These are phyloP conservation scores for Cucumis melo DNA, from an alignment of 306 rosid genomes.

Conservation along the genomic window DNA sequence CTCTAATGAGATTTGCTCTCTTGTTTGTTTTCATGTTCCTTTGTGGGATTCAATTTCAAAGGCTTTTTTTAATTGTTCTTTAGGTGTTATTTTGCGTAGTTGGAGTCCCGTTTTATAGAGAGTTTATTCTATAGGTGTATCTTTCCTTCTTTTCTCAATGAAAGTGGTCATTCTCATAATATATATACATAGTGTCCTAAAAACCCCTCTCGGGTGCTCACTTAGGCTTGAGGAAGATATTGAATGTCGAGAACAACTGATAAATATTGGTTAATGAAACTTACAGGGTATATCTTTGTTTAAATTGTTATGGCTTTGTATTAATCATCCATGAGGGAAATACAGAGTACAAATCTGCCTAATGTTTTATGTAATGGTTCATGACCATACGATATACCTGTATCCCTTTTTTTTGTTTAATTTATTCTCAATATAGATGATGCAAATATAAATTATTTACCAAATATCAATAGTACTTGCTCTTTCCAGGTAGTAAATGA, in stretches of 20 bases:
- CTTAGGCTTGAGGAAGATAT: background rate
- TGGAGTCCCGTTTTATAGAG: too few species aligned
- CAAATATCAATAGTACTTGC: background rate
- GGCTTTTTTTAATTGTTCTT: too few species aligned
- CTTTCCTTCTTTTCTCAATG: too few species aligned
- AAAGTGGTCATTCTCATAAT: too few species aligned
- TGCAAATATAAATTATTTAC: background rate
- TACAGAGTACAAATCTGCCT: background rate
- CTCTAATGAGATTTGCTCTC: too few species aligned
- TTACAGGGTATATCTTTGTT: background rate
- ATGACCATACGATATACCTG: background rate
- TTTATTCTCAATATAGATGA: background rate
- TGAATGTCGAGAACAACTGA: background rate
- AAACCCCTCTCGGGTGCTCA: too few species aligned
- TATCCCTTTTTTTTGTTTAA: background rate
- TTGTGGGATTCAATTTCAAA: too few species aligned
- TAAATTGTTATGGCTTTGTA: background rate
- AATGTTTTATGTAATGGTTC: background rate
- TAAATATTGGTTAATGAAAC: background rate
- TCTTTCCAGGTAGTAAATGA: conserved; percentile 42
- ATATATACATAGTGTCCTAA: too few species aligned
- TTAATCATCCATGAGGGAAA: background rate
- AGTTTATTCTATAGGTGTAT: too few species aligned
- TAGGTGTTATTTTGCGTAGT: too few species aligned
- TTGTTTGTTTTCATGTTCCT: too few species aligned